Conservation (phyloP, 192 early-diverging fungal genomes). For the Glomus cerebriforme region DNA sequence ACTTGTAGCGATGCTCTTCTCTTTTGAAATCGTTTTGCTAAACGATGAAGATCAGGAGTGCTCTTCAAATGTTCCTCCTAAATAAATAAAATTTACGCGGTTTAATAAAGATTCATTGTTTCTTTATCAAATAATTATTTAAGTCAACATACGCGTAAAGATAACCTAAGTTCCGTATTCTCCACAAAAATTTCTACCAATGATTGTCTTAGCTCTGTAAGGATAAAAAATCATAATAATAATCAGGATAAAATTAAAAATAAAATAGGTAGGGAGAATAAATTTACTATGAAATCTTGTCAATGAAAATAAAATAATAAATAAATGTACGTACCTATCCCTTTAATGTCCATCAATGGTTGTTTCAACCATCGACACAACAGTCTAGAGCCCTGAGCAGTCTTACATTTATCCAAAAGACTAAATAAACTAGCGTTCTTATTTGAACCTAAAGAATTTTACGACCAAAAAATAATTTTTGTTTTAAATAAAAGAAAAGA, state of each 20-base stretch:
- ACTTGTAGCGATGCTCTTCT: constrained; percentile 72
- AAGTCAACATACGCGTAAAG: constrained; percentile 10
- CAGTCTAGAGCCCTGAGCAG: constrained; percentile 85
- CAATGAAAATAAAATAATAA: neutral
- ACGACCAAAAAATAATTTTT: neutral
- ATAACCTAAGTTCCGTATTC: constrained; percentile 45
- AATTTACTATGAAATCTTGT: too few species aligned
- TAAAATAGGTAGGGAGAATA: too few species aligned
- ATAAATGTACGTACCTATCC: constrained; percentile 49
- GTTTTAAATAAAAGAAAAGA: neutral
- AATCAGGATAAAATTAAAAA: too few species aligned
- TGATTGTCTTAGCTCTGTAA: constrained; percentile 70
- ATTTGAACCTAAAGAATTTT: constrained; percentile 45
- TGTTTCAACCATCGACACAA: constrained; percentile 87
- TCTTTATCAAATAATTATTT: neutral
- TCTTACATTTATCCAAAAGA: constrained; percentile 79
- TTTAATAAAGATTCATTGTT: neutral
- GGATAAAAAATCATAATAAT: neutral
- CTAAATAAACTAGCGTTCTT: constrained; percentile 68
- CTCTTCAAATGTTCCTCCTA: constrained; percentile 76
- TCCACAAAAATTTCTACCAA: constrained; percentile 81
- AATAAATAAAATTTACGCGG: constrained; percentile 11
- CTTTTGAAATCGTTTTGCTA: constrained; percentile 83
- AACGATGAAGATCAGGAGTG: constrained; percentile 88
- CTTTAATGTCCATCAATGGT: constrained; percentile 67